Evolutionary conservation across 1,284 basidiomycete genomes (phyloP).

Genomic region (Cystobasidium sp.): DNA sequence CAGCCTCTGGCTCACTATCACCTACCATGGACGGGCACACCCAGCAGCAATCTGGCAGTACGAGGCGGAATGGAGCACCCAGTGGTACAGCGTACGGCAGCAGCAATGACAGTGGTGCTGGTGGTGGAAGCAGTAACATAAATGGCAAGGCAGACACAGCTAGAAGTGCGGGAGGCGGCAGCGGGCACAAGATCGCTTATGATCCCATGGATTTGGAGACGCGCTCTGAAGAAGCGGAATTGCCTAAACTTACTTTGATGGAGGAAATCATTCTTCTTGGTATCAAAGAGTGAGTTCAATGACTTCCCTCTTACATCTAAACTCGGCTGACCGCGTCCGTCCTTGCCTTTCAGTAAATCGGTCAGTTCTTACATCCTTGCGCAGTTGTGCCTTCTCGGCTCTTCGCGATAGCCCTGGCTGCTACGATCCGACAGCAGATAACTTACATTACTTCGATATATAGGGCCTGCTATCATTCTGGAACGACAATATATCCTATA

Average conservation of each 20-base stretch:
- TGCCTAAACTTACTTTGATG: slow-evolving; percentile 90
- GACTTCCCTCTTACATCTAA: background rate
- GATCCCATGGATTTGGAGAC: slow-evolving; percentile 89
- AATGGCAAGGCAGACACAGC: background rate
- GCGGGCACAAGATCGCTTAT: slow-evolving; percentile 73
- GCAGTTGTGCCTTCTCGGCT: background rate
- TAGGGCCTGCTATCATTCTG: slow-evolving; percentile 74
- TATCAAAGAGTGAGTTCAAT: slow-evolving; percentile 76
- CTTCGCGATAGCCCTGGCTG: background rate
- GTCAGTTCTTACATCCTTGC: slow-evolving; percentile 4
- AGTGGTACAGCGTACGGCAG: background rate
- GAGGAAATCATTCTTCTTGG: slow-evolving; percentile 94
- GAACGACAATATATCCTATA: slow-evolving; percentile 98
- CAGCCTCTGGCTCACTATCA: background rate
- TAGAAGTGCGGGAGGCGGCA: background rate
- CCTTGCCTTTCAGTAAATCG: slow-evolving; percentile 17
- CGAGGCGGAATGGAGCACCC: background rate
- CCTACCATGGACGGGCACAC: slow-evolving; percentile 19
- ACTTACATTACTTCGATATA: background rate
- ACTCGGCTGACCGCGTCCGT: background rate
- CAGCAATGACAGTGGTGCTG: background rate
- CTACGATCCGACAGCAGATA: background rate
- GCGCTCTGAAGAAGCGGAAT: slow-evolving; percentile 69
- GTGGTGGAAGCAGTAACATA: slow-evolving; percentile 3
- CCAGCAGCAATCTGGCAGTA: background rate